Evolutionary conservation across 805 yeast genomes (phyloP).

Genomic region (Vanderwaltozyma polyspora): DNA sequence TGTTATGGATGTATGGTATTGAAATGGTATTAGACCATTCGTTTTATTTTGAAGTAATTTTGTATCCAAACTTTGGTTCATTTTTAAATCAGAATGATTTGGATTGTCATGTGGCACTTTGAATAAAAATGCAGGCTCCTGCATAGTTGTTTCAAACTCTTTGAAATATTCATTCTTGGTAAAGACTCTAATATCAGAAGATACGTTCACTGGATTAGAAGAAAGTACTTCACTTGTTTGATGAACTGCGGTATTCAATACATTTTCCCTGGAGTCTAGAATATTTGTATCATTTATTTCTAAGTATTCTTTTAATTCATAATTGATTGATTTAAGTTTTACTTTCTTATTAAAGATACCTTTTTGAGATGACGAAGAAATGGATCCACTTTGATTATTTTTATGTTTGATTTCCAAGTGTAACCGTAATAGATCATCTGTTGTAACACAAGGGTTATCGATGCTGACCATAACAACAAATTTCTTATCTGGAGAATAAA

Average conservation of each 20-base stretch:
- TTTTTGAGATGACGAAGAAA: conserved; percentile 5
- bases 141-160: conserved; percentile 25
- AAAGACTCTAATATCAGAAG: conserved; percentile 16
- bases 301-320: conserved; percentile 42
- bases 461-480: conserved; percentile 36
- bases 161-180: conserved; percentile 21
- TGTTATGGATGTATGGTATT: conserved; percentile 39
- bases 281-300: conserved; percentile 36
- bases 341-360: conserved; percentile 22
- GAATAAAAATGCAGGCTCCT: conserved; percentile 20
- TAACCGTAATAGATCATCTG: conserved; percentile 37
- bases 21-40: conserved; percentile 23
- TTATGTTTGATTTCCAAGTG: conserved; percentile 34
- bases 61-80: conserved; percentile 7
- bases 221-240: conserved; percentile 22
- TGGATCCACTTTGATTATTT: conserved; percentile 8
- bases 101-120: conserved; percentile 8
- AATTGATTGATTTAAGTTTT: conserved; percentile 34
- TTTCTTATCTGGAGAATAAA: conserved; percentile 38
- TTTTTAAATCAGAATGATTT: neutral
- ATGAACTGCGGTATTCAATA: conserved; percentile 24
- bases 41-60: conserved; percentile 24
- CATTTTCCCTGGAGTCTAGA: conserved; percentile 33
- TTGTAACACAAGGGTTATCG: conserved; percentile 48
- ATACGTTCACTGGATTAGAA: conserved; percentile 19